Percentiles rank a stretch among this genome's conserved stretches.
Conservation (phyloP, 1,284 basidiomycete genomes). For the Phellinidium pouzarii region DNA sequence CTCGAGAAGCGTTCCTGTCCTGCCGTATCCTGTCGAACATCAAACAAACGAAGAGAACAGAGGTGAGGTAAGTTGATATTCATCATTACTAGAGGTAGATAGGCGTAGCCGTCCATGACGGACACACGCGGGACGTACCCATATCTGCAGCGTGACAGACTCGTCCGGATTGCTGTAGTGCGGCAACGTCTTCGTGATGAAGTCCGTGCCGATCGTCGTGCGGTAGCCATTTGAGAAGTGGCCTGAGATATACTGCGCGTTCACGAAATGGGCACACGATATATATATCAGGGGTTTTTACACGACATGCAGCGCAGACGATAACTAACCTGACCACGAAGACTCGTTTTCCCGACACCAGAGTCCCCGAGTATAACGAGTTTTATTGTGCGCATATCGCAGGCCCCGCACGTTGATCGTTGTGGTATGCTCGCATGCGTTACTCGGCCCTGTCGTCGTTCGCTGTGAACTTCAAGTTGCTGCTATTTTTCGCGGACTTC, state of each 20-base stretch:
- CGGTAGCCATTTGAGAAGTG: constrained; percentile 69
- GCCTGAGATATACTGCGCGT: constrained; percentile 60
- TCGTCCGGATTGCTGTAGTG: constrained; percentile 49
- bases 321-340: constrained; percentile 56
- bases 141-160: constrained; percentile 65
- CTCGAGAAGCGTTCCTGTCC: constrained; percentile 78
- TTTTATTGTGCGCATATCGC: constrained; percentile 37
- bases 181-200: constrained; percentile 65
- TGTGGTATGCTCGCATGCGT: background rate
- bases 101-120: background rate
- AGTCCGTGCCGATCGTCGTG: constrained; percentile 81
- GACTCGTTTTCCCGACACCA: constrained; percentile 71
- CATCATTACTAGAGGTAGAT: background rate
- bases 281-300: no score
- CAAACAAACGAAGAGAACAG: constrained; percentile 1
- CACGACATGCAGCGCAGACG: background rate
- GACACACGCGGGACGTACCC: constrained; percentile 43
- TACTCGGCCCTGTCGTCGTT: background rate
- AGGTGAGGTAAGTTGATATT: constrained; percentile 19
- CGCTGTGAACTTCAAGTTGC: background rate
- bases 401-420: background rate
- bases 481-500: no score
- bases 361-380: constrained; percentile 72
- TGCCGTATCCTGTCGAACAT: constrained; percentile 14
- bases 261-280: background rate